Evolutionary conservation across 345 rosid species (phyloP), one percentile per base, ranked within the genome.

Genomic region (Arabis hirsuta): DNA sequence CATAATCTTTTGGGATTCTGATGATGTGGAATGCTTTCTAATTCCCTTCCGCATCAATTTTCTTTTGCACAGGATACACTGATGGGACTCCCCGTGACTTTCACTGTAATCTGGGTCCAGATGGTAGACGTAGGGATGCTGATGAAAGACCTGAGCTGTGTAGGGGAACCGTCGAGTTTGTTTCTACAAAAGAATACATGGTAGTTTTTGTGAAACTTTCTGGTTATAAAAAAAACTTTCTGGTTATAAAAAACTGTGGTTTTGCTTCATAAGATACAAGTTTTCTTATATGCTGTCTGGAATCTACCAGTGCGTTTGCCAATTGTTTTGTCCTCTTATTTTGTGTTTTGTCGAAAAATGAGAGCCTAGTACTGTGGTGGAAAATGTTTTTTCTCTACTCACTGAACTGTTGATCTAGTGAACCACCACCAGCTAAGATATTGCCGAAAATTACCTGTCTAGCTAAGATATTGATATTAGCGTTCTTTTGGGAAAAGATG

Each of bases 71-170:
- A 91, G 96, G 97, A 50, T 91, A 86, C 76, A 81, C 85, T 51
- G 93, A 87, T 58, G 91, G 86, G 76, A 91, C 91, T 64, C 96
- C 96, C n/a, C 85, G 88, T 55, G 97, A 91, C 76, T 91, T 89
- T 77, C 91, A 84, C 71, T 91, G 96, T 89, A 89, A 91, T 82
- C 85, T 91, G 55, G 96, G 93, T 77, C 96, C 96, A 24, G 91
- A 91, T 85, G 97, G 97, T 72, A 81, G 96, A 73, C 93, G 91
- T 52, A 87, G 96, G 80, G 97, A 91, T 82, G 93, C 88, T 64
- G 91, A 91, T 81, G 93, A 91, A 58, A 91, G 97, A 83, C 93
- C 93, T 59, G 97, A 91, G 83, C 85, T 91, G 52, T 91, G 93
- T 70, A 84, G 86, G 77, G 97, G 97, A 79, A 82, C 91, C 7